phyloP scores from a whole-genome alignment of 257 asterid species.

The Nicotiana undulata region DNA sequence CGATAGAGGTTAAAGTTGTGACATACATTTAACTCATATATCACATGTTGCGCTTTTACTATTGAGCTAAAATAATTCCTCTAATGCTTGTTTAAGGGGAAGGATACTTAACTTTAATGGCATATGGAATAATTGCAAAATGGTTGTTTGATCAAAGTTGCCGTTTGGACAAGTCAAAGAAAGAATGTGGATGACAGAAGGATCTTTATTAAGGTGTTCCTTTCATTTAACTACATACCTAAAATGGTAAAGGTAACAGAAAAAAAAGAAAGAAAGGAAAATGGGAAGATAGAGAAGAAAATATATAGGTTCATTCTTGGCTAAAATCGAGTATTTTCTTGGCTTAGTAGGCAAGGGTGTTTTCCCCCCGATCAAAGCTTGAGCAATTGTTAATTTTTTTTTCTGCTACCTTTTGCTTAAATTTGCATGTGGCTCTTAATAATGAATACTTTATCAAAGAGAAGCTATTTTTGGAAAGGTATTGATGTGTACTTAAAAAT shows the following conservation, averaged over 20 bases:
- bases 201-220: neutral
- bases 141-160: neutral
- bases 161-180: conserved; percentile 5
- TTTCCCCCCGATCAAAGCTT: neutral
- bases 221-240: neutral
- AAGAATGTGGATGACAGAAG: conserved; percentile 12
- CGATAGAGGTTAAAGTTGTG: no score
- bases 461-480: neutral
- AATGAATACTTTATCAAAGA: neutral
- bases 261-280: neutral
- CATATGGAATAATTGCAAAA: neutral
- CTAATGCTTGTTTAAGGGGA: neutral
- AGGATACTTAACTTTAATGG: neutral
- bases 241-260: neutral
- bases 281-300: neutral
- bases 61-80: no score
- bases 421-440: neutral
- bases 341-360: neutral
- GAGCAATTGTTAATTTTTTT: neutral
- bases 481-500: neutral
- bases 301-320: neutral
- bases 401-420: neutral
- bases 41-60: no score
- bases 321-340: neutral
- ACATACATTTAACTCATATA: no score